phyloP scores from a whole-genome alignment of 148 eudicot species.

The Silene uniflora region DNA sequence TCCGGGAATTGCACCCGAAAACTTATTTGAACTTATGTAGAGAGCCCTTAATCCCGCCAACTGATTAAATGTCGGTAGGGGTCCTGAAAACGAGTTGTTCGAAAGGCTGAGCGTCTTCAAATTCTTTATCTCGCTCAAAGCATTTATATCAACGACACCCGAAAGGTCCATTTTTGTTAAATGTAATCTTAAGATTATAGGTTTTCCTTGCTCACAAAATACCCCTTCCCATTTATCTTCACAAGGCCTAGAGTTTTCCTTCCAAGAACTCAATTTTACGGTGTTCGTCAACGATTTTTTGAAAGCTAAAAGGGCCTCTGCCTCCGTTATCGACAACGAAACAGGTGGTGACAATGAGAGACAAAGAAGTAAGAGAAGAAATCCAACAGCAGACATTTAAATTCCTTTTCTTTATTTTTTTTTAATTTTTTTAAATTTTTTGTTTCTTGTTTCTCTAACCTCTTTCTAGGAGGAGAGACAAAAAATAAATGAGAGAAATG shows the following conservation, averaged over 20 bases:
- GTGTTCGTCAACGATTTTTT: slow-evolving; percentile 34
- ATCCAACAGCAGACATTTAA: slow-evolving; percentile 48
- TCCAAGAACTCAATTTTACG: slow-evolving; percentile 30
- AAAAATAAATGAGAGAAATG: not conserved
- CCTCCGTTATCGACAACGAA: slow-evolving; percentile 23
- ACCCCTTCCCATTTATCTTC: slow-evolving; percentile 45
- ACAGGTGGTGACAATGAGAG: slow-evolving; percentile 25
- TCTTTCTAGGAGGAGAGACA: not conserved
- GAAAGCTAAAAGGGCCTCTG: slow-evolving; percentile 42
- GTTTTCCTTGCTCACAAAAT: slow-evolving; percentile 27
- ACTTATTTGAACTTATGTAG: slow-evolving; percentile 33
- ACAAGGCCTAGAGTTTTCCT: slow-evolving; percentile 42
- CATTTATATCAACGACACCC: slow-evolving; percentile 29
- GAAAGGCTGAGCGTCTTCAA: slow-evolving; percentile 34
- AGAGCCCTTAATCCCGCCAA: slow-evolving; percentile 36
- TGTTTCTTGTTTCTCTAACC: not conserved
- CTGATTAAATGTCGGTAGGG: slow-evolving; percentile 41
- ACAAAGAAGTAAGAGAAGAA: slow-evolving; percentile 35
- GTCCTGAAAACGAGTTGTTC: slow-evolving; percentile 45
- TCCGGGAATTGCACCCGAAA: slow-evolving; percentile 47
- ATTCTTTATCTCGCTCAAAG: slow-evolving; percentile 19
- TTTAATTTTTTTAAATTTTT: no score
- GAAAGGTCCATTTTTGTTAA: slow-evolving; percentile 40
- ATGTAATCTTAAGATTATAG: slow-evolving; percentile 26
- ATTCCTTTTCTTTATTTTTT: not conserved